Conservation (phyloP, 176 grass and related monocot species). For the Thalia dealbata region DNA sequence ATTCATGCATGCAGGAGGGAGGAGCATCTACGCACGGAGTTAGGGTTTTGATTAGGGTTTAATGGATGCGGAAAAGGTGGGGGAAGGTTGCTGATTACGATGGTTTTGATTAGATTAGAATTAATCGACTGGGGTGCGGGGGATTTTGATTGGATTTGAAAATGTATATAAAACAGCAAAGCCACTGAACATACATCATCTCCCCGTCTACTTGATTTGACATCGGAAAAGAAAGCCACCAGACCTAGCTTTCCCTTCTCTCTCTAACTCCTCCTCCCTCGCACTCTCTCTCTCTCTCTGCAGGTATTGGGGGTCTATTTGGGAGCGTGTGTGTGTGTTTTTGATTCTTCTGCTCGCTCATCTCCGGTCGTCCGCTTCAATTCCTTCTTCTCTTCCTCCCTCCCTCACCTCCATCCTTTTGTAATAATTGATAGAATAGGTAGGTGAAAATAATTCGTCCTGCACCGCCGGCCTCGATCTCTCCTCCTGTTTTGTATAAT, state of each 20-base stretch:
- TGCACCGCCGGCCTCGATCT: not conserved
- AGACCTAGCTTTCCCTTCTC: constrained; percentile 28
- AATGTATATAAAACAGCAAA: not conserved
- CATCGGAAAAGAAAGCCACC: constrained; percentile 74
- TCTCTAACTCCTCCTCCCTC: constrained; percentile 26
- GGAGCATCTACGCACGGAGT: too few relatives aligned
- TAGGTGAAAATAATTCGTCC: not conserved
- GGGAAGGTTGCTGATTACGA: too few relatives aligned
- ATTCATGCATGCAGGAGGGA: too few relatives aligned
- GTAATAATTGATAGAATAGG: not conserved
- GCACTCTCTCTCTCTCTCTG: not conserved
- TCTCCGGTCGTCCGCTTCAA: not conserved
- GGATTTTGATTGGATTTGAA: too few relatives aligned
- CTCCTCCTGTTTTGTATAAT: not conserved
- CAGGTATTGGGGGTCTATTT: constrained; percentile 5
- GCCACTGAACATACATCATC: constrained; percentile 14
- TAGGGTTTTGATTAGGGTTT: too few relatives aligned
- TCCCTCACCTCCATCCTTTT: constrained; percentile 3
- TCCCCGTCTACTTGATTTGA: constrained; percentile 71
- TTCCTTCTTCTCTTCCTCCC: constrained; percentile 18
- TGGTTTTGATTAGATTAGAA: too few relatives aligned
- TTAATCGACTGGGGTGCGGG: too few relatives aligned
- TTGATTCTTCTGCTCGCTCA: not conserved
- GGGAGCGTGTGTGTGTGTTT: not conserved
- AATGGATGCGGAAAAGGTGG: too few relatives aligned